phyloP scores from a whole-genome alignment of 441 rosid genomes.

The Viola pubescens region DNA sequence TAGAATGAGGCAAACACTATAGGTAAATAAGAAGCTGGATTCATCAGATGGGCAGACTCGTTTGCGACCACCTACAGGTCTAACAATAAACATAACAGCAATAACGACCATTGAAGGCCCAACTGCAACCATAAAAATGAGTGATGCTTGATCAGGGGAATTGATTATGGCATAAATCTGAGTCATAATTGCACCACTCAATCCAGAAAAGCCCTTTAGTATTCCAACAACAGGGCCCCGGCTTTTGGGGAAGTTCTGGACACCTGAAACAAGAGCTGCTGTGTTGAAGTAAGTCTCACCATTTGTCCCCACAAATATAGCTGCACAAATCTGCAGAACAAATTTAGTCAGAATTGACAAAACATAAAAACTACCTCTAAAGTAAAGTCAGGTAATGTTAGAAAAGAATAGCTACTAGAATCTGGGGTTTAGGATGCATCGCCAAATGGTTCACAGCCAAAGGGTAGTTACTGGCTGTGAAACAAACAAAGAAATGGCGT shows the following conservation, averaged over 20 bases:
- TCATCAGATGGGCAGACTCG: conserved; percentile 52
- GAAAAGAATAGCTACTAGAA: neutral
- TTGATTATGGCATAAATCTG: conserved; percentile 72
- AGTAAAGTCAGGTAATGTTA: conserved; percentile 28
- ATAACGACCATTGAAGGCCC: conserved; percentile 54
- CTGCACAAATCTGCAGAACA: conserved; percentile 81
- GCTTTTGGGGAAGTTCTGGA: conserved; percentile 85
- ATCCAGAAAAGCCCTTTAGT: conserved; percentile 89
- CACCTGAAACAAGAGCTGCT: conserved; percentile 76
- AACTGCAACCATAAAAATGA: conserved; percentile 74
- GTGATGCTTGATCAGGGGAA: conserved; percentile 58
- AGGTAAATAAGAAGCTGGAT: conserved; percentile 49
- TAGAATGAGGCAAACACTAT: conserved; percentile 43
- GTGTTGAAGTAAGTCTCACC: conserved; percentile 96
- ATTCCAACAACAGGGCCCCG: conserved; percentile 87
- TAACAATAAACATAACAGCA: conserved; percentile 58
- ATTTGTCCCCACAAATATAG: conserved; percentile 77
- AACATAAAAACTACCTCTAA: conserved; percentile 11
- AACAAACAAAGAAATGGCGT: neutral
- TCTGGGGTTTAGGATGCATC: neutral
- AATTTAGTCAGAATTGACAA: conserved; percentile 23
- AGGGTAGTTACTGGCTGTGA: neutral
- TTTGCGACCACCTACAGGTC: conserved; percentile 41
- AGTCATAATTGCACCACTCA: conserved; percentile 81
- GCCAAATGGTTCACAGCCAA: neutral